Evolutionary conservation across 441 rosid species (phyloP).

Genomic region (Jatropha multifida): DNA sequence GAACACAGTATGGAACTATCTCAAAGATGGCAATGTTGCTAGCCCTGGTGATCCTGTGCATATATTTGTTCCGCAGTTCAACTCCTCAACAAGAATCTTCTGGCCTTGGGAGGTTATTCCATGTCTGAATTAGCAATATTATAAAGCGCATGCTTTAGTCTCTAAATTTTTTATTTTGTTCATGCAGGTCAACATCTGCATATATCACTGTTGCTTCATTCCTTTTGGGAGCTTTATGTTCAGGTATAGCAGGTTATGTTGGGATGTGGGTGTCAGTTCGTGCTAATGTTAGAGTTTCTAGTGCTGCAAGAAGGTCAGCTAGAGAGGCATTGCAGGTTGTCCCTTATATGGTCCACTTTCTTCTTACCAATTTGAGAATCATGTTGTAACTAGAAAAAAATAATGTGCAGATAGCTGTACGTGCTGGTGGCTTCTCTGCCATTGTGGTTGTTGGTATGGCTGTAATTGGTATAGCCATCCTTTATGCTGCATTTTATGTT

Average conservation of each 20-base stretch:
- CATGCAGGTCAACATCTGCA: constrained; percentile 76
- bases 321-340: constrained; percentile 98
- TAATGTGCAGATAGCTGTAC: constrained; percentile 78
- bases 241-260: constrained; percentile 95
- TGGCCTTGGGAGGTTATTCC: constrained; percentile 83
- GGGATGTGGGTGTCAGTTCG: constrained; percentile 99
- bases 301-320: constrained; percentile 98
- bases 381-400: constrained; percentile 19
- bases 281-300: constrained; percentile 96
- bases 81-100: constrained; percentile 96
- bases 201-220: constrained; percentile 92
- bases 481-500: constrained; percentile 86
- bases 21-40: constrained; percentile 94
- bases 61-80: constrained; percentile 78
- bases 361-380: constrained; percentile 23
- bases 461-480: constrained; percentile 94
- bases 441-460: constrained; percentile 98
- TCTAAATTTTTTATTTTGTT: constrained; percentile 24
- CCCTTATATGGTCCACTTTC: constrained; percentile 14
- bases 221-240: constrained; percentile 94
- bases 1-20: constrained; percentile 96
- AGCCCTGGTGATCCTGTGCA: constrained; percentile 79
- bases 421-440: constrained; percentile 99
- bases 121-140: constrained; percentile 17
- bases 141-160: constrained; percentile 7